A percentile compares a stretch with the other conserved stretches of the same genome.
Evolutionary conservation across 306 rosid species (phyloP).

Genomic region (Heteromeles arbutifolia): DNA sequence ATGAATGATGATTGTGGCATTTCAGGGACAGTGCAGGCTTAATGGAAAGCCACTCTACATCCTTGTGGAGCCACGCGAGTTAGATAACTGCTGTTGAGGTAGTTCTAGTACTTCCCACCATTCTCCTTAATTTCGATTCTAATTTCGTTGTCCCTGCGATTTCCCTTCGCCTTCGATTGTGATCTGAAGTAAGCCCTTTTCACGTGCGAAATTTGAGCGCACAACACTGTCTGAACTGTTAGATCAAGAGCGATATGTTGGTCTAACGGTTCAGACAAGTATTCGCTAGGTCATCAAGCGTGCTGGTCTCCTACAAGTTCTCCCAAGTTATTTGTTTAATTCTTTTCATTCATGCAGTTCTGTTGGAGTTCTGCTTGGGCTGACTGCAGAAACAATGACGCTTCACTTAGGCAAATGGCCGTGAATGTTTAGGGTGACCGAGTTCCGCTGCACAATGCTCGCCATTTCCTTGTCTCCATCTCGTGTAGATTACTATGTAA

Average conservation of each 20-base stretch:
- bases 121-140: not conserved
- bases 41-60: conserved; percentile 86
- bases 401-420: conserved; percentile 27
- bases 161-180: not conserved
- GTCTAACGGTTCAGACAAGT: not conserved
- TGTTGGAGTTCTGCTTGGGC: conserved; percentile 29
- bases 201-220: not conserved
- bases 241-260: no score
- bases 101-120: not conserved
- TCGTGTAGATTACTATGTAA: conserved; percentile 34
- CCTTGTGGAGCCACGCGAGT: conserved; percentile 80
- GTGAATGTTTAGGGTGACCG: conserved; percentile 21
- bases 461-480: conserved; percentile 17
- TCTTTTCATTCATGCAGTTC: conserved; percentile 27
- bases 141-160: not conserved
- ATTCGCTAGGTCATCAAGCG: not conserved
- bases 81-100: conserved; percentile 54
- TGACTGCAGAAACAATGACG: conserved; percentile 29
- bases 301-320: not conserved
- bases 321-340: not conserved
- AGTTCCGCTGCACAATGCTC: conserved; percentile 14
- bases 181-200: not conserved
- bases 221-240: not conserved
- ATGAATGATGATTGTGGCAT: conserved; percentile 10
- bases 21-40: conserved; percentile 79